Evolutionary conservation across 2,329 filamentous ascomycete genomes (phyloP), one percentile per base, ranked within the genome.

Genomic region (Paecilomyces sp.): DNA sequence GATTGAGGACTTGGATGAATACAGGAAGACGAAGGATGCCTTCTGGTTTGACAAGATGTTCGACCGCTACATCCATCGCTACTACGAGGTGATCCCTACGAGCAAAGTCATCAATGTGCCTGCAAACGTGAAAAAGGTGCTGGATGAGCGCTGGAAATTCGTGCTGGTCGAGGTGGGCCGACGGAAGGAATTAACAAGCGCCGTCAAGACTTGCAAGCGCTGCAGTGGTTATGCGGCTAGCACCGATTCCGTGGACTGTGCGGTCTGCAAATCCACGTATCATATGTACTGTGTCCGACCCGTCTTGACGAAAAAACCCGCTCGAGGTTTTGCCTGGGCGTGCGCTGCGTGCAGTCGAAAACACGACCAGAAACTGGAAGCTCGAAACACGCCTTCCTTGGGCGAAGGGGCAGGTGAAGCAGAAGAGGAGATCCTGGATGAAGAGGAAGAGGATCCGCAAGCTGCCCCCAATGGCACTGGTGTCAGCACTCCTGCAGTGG

Each of bases 41-140:
- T 99, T 99, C 74, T 99, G 92, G 90, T 99, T 91, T 74, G 93
- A 96, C 70, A 96, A 97, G 73, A 85, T 97, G 68, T 97, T 96
- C 75, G 94, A 99, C 78, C 90, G 94, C 61, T 99, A 97, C 78
- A 97, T 99, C 64, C 92, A 96, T 72, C 92, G 96, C 64, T 92
- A 93, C 76, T 97, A 97, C 81, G 94, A 99, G 69, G 90, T 97
- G 58, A 93, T 99, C 62, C 93, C 94, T 1, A 96, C 92, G 13
- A 85, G 84, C 62, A 87, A 90, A 70, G 94, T 99, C 69, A 93
- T 97, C 79, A 99, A 99, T 72, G 94, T 99, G 55, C 94, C 94
- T 4, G 88, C 89, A 66, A 91, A 89, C 71, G 93, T 99, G 71
- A 97, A 97, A 77, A 95, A 91, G 75, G 92, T 96, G 59, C 83